Evolutionary conservation across 2,329 filamentous ascomycete species (phyloP).

Genomic region (Alternaria arbusti): DNA sequence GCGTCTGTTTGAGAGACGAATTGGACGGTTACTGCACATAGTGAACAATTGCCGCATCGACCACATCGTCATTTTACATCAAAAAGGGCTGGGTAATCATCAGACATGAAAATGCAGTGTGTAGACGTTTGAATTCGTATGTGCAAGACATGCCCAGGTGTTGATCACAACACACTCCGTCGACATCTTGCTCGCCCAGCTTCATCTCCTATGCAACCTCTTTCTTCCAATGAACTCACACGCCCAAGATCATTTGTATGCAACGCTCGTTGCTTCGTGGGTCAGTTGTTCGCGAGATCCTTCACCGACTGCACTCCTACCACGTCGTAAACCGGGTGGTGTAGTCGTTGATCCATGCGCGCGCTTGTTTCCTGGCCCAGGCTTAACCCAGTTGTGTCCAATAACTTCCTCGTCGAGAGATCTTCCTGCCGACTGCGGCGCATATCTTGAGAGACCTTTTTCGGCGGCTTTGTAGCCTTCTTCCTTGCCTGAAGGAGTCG

Average conservation of each 20-base stretch:
- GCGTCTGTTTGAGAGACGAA: too few species aligned
- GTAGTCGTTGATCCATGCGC: not conserved
- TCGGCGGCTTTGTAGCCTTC: too few species aligned
- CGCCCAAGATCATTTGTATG: not conserved
- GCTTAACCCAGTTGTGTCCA: not conserved
- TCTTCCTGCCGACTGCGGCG: not conserved
- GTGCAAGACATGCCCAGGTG: not conserved
- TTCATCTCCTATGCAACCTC: not conserved
- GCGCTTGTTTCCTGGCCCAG: not conserved
- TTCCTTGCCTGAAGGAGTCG: not conserved
- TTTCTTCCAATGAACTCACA: not conserved
- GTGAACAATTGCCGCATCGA: not conserved
- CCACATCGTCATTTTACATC: fast-evolving
- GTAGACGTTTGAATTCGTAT: not conserved
- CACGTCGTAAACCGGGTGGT: not conserved
- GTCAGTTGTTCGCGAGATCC: too few species aligned
- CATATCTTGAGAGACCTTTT: not conserved
- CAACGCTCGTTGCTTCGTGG: not conserved
- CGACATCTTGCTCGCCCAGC: not conserved
- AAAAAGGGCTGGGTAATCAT: not conserved
- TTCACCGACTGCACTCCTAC: not conserved
- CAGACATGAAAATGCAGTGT: not conserved
- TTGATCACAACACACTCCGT: not conserved
- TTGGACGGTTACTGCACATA: too few species aligned
- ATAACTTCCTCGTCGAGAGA: not conserved